Conservation (phyloP, 768 basidiomycete species). For the Trichaptum fuscoviolaceum region DNA sequence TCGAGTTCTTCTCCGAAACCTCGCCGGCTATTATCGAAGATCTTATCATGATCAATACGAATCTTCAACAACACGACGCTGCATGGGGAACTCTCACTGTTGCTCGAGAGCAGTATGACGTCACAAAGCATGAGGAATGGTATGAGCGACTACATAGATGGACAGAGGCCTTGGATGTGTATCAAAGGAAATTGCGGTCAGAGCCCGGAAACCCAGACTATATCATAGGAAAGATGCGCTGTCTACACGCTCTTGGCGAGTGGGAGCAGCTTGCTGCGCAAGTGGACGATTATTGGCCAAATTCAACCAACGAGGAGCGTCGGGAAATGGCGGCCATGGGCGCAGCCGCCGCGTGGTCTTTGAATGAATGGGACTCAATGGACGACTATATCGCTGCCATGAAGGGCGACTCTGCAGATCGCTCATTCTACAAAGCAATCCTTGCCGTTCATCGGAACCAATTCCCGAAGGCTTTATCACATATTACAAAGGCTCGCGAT, state of each 20-base stretch:
- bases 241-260: constrained; percentile 94
- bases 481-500: constrained; percentile 92
- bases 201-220: constrained; percentile 75
- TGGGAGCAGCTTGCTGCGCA: constrained; percentile 88
- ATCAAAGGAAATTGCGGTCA: constrained; percentile 71
- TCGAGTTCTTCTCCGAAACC: constrained; percentile 92
- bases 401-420: constrained; percentile 88
- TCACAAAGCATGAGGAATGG: constrained; percentile 95
- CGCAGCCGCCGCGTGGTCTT: constrained; percentile 93
- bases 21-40: constrained; percentile 89
- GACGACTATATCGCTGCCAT: constrained; percentile 93
- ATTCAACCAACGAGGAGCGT: constrained; percentile 75
- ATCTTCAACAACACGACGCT: constrained; percentile 94
- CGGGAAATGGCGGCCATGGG: constrained; percentile 95
- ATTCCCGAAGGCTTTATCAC: constrained; percentile 82
- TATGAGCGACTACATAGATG: constrained; percentile 94
- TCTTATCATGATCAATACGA: constrained; percentile 93
- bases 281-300: constrained; percentile 85
- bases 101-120: constrained; percentile 85
- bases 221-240: constrained; percentile 89
- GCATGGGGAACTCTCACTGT: constrained; percentile 94
- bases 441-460: constrained; percentile 95
- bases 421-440: constrained; percentile 94
- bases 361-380: constrained; percentile 98
- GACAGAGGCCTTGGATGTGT: constrained; percentile 87